Base-by-base conservation (phyloP, 1,284 basidiomycete genomes). In the Cryptococcus depauperatus region DNA sequence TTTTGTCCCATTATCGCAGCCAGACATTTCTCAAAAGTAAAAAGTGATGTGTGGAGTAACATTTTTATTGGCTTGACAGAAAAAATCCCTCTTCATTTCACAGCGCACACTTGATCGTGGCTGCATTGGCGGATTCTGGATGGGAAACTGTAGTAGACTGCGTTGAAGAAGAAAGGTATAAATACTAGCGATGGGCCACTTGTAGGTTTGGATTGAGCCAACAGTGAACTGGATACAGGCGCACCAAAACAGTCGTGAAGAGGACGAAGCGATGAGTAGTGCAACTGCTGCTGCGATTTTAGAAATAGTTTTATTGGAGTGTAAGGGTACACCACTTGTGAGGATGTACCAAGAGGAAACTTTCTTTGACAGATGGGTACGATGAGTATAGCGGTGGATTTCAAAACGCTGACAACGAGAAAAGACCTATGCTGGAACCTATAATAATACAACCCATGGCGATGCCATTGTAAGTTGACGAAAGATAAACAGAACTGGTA, bases 301-400 rank as follows among this genome's bases (percentile, higher is more conserved):
- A 9, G 47, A 43, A 19, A 22, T 50, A 19, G 28, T 41, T 18
- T 26, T 47, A 23, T 42, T 3, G 32, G 21, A 19, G 43, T 27
- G 3, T 28, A 30, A 18, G 52, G 33, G 7, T 46, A 41, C n/a
- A 52, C 51, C 52, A 19, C 34, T 48, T 11, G 39, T 51, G 1
- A 35, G 48, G 34, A 41, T 30, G 14, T 56, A 56, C 32, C 21
- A 52, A 35, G 54, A 51, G 2, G 40, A 37, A 23, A 35, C 48
- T 4, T 56, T 56, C 48, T 56, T 56, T 35, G 54, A 56, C 37
- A 33, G 48, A 27, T 56, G 54, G 53, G 53, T 55, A 43, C 50
- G 51, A 46, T 22, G 5, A 41, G 35, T 32, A 18, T 37, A n/a
- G n/a, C n/a, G n/a, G n/a, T n/a, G n/a, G n/a, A 25, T 35, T 25